These are phyloP conservation scores for Phoma sp. DNA, from an alignment of 2,329 filamentous ascomycete species.

Conservation along the genomic window DNA sequence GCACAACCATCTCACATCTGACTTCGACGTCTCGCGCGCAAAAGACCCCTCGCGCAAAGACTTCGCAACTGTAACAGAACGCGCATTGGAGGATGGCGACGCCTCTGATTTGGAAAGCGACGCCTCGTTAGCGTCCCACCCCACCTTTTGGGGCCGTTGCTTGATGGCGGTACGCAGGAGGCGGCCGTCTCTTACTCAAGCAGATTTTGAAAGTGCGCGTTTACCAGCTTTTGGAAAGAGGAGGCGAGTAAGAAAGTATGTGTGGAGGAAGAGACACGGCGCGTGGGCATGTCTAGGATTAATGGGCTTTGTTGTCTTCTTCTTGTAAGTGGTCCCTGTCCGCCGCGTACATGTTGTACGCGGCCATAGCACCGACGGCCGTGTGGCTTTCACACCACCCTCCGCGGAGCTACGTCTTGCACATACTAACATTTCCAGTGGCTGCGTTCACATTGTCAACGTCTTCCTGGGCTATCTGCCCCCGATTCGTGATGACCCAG, in stretches of 20 bases:
- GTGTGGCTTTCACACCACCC: slow-evolving; percentile 1
- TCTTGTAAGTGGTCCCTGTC: slow-evolving; percentile 43
- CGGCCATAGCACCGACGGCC: slow-evolving; percentile 3
- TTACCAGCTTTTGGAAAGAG: slow-evolving; percentile 29
- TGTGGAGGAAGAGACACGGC: slow-evolving; percentile 29
- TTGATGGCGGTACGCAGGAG: slow-evolving; percentile 39
- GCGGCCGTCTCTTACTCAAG: slow-evolving; percentile 23
- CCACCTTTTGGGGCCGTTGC: slow-evolving; percentile 34
- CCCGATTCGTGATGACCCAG: slow-evolving; percentile 46
- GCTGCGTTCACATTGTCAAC: slow-evolving; percentile 51
- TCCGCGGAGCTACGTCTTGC: neutral
- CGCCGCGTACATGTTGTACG: slow-evolving; percentile 4
- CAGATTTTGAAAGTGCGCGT: slow-evolving; percentile 20
- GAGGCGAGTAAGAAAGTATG: slow-evolving; percentile 17
- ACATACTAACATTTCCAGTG: slow-evolving; percentile 41
- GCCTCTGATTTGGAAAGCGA: slow-evolving; percentile 24
- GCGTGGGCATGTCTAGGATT: slow-evolving; percentile 26
- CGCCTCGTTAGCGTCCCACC: slow-evolving; percentile 13
- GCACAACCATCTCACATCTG: slow-evolving; percentile 28
- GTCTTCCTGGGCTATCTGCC: slow-evolving; percentile 47
- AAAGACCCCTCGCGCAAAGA: slow-evolving; percentile 23
- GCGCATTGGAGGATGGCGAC: slow-evolving; percentile 36
- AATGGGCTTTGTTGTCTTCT: slow-evolving; percentile 31
- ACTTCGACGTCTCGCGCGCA: slow-evolving; percentile 22
- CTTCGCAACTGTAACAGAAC: slow-evolving; percentile 17